phyloP scores from a whole-genome alignment of 257 asterid species.

The Jacaranda mimosifolia region DNA sequence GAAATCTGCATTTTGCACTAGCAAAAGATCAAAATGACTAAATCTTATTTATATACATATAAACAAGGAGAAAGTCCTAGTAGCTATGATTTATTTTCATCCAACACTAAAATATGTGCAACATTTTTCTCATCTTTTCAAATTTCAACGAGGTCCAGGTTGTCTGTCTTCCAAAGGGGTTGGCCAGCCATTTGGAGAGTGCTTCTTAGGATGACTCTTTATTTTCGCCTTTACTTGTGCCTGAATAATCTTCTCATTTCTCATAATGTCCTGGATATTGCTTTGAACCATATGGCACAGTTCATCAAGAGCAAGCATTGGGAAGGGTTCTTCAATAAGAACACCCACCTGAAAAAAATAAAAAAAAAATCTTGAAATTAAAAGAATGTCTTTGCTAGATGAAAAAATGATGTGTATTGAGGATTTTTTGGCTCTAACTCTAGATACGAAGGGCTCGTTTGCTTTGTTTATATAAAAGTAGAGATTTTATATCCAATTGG shows the following conservation, averaged over 20 bases:
- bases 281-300: constrained; percentile 61
- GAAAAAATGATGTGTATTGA: too few species aligned
- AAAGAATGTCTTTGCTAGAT: background rate
- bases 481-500: too few species aligned
- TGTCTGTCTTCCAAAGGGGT: constrained; percentile 49
- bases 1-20: too few species aligned
- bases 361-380: background rate
- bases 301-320: constrained; percentile 95
- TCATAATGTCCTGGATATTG: constrained; percentile 66
- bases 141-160: constrained; percentile 47
- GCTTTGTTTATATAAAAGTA: too few species aligned
- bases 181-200: constrained; percentile 75
- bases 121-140: background rate
- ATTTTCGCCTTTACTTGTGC: constrained; percentile 56
- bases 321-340: constrained; percentile 95
- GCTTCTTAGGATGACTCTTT: constrained; percentile 42
- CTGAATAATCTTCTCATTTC: constrained; percentile 62
- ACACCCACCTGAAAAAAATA: constrained; percentile 94
- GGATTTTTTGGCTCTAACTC: too few species aligned
- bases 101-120: constrained; percentile 30
- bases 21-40: too few species aligned
- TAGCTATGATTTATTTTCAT: constrained; percentile 25
- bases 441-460: too few species aligned
- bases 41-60: constrained; percentile 15
- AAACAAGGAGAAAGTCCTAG: constrained; percentile 7